Percentiles rank a stretch among this genome's conserved stretches.
Conservation (phyloP, 2,329 filamentous ascomycete genomes). For the Cladosporium sp. region DNA sequence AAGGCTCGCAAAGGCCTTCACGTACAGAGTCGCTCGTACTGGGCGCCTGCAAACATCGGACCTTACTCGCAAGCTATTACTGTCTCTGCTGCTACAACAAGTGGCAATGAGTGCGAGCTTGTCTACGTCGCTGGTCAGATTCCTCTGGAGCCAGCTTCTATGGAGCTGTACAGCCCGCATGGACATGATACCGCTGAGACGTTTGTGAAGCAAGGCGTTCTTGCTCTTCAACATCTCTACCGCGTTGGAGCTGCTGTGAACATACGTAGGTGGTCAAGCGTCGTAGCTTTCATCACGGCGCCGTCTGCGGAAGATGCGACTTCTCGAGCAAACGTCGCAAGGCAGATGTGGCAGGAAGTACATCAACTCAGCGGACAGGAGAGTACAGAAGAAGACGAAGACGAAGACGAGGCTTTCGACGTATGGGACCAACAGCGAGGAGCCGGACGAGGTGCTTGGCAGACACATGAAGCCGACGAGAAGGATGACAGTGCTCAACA, state of each 20-base stretch:
- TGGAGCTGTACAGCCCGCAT: constrained; percentile 55
- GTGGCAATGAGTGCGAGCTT: constrained; percentile 29
- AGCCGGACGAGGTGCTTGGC: constrained; percentile 20
- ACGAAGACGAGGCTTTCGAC: constrained; percentile 57
- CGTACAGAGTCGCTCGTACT: constrained; percentile 91
- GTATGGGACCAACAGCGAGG: constrained; percentile 65
- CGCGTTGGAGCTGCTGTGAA: constrained; percentile 72
- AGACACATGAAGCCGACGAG: constrained; percentile 35
- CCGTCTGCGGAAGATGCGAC: constrained; percentile 26
- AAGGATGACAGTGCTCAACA: constrained; percentile 18
- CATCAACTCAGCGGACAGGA: constrained; percentile 27
- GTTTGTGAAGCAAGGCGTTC: constrained; percentile 57
- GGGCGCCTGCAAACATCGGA: constrained; percentile 96
- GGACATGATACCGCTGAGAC: neutral
- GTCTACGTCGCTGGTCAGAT: constrained; percentile 88
- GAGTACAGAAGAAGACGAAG: constrained; percentile 32
- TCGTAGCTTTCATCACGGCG: constrained; percentile 69
- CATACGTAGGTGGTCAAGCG: constrained; percentile 73
- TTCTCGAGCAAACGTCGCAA: constrained; percentile 38
- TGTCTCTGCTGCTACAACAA: constrained; percentile 39
- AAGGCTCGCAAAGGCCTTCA: constrained; percentile 61
- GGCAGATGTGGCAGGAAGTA: constrained; percentile 12
- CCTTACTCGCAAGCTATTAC: constrained; percentile 90
- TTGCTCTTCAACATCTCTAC: constrained; percentile 88
- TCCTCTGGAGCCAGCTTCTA: constrained; percentile 76